A percentile compares a stretch with the other conserved stretches of the same genome.
These are phyloP conservation scores for Elaeis guineensis DNA, from an alignment of 176 grass and related monocot genomes.

Conservation along the genomic window DNA sequence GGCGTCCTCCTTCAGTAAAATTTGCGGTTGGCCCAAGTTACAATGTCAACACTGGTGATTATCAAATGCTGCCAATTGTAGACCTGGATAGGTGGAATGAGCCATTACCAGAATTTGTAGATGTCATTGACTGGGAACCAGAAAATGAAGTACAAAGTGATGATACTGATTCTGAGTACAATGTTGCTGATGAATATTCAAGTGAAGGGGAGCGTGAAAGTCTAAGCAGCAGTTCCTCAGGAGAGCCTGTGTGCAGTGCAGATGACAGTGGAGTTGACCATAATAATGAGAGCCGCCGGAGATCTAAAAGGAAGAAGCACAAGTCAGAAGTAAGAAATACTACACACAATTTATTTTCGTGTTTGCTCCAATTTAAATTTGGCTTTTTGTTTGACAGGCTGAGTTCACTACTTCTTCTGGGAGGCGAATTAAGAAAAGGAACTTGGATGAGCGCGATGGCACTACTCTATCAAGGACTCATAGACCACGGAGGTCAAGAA, in stretches of 20 bases:
- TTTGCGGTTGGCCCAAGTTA: constrained; percentile 91
- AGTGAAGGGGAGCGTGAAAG: constrained; percentile 63
- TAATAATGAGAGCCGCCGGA: constrained; percentile 36
- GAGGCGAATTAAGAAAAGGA: constrained; percentile 79
- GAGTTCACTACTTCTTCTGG: constrained; percentile 82
- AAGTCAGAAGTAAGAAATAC: constrained; percentile 49
- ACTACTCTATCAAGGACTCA: constrained; percentile 43
- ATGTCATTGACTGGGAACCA: constrained; percentile 72
- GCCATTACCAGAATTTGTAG: constrained; percentile 75
- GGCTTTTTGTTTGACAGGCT: constrained; percentile 35
- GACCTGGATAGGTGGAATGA: constrained; percentile 80
- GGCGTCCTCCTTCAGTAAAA: constrained; percentile 72
- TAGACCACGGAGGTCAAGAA: constrained; percentile 46
- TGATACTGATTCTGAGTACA: constrained; percentile 96
- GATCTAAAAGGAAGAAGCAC: constrained; percentile 76
- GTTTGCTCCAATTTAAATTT: constrained; percentile 17
- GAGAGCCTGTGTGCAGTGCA: constrained; percentile 52
- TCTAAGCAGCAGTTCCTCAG: constrained; percentile 44
- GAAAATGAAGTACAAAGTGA: constrained; percentile 82
- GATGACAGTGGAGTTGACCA: constrained; percentile 37
- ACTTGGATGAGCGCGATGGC: constrained; percentile 49
- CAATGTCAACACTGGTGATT: constrained; percentile 85
- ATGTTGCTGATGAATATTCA: constrained; percentile 69
- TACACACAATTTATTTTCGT: constrained; percentile 3
- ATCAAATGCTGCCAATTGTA: constrained; percentile 76